phyloP scores from a whole-genome alignment of 202 grass and related monocot genomes.

The Hordeum pubiflorum region DNA sequence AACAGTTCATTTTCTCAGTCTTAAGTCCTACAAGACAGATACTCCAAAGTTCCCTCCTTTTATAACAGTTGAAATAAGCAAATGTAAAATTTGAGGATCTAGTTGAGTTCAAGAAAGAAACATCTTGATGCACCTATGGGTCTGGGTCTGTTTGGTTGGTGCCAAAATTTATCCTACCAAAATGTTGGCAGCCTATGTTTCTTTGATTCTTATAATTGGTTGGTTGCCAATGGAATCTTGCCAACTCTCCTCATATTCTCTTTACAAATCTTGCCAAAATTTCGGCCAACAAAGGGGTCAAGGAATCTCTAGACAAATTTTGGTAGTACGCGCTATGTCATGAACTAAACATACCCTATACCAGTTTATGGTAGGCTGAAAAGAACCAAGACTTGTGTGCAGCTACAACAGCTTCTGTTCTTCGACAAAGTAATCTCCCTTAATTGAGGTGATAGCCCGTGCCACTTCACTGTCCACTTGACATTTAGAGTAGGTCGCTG shows the following conservation, averaged over 20 bases:
- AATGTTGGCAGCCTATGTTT: neutral
- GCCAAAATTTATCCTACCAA: neutral
- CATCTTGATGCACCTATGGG: neutral
- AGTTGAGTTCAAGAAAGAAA: neutral
- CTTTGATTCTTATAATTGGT: neutral
- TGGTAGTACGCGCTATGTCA: neutral
- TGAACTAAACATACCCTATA: neutral
- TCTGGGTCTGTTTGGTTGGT: neutral
- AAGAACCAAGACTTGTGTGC: neutral
- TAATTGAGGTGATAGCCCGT: neutral
- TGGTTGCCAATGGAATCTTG: neutral
- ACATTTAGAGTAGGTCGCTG: neutral
- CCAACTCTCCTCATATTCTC: neutral
- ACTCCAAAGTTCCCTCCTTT: neutral
- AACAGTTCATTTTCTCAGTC: slow-evolving; percentile 25
- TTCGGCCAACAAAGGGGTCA: too few relatives aligned
- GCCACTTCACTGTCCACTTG: neutral
- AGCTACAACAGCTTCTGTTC: neutral
- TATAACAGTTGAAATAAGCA: slow-evolving; percentile 7
- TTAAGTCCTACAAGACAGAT: slow-evolving; percentile 8
- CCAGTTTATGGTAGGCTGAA: neutral
- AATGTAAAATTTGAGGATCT: neutral
- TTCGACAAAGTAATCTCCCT: slow-evolving; percentile 3
- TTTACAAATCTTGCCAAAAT: too few relatives aligned
- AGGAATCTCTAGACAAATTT: neutral